Evolutionary conservation across 208 protist species (phyloP).

Genomic region (Novymonas esmeraldas): DNA sequence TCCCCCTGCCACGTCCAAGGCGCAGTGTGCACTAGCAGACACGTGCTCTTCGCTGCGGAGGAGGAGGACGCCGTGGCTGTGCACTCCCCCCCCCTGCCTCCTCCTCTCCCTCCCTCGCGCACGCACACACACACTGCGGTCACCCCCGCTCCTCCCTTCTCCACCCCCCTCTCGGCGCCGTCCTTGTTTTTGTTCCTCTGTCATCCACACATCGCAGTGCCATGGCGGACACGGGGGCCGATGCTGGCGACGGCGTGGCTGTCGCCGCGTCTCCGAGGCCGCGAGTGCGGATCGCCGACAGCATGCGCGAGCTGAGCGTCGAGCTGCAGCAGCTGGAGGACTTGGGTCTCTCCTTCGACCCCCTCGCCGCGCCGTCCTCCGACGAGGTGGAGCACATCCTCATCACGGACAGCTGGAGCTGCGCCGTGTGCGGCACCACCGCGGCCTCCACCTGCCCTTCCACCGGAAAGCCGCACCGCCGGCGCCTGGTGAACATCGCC

Average conservation of each 20-base stretch:
- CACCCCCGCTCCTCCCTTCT: neutral
- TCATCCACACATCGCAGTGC: neutral
- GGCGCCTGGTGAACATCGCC: slow-evolving; percentile 64
- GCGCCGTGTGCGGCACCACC: slow-evolving; percentile 50
- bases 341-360: slow-evolving; percentile 53
- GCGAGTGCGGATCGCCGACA: slow-evolving; percentile 30
- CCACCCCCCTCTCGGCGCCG: neutral
- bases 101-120: slow-evolving; percentile 7
- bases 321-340: slow-evolving; percentile 50
- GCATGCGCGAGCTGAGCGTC: slow-evolving; percentile 41
- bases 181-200: neutral
- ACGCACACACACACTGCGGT: neutral
- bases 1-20: too few species aligned
- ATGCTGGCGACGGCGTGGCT: neutral
- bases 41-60: too few species aligned
- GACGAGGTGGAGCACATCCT: slow-evolving; percentile 74
- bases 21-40: too few species aligned
- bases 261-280: neutral
- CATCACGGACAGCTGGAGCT: slow-evolving; percentile 73
- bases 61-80: too few species aligned
- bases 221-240: neutral
- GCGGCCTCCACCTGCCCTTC: slow-evolving; percentile 44
- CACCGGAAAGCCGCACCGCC: slow-evolving; percentile 63
- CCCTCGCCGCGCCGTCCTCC: slow-evolving; percentile 15
- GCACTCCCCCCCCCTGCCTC: too few species aligned